Base-by-base conservation (phyloP, 2,329 filamentous ascomycete genomes). In the Harringtonia aguacate region DNA sequence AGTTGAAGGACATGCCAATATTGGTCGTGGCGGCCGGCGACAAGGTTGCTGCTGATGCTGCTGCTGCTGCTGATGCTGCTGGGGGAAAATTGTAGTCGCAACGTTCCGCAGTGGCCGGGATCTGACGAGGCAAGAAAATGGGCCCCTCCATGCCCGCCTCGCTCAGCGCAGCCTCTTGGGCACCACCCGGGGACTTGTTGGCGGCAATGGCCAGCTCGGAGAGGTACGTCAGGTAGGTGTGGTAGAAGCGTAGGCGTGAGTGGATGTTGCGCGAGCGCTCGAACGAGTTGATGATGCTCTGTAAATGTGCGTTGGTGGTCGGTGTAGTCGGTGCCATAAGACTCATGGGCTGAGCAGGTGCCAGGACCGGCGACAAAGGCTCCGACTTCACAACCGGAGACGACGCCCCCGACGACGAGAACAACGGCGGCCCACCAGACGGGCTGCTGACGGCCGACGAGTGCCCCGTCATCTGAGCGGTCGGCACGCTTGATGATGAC, bases 171-270 rank as follows among this genome's bases (percentile, higher is more conserved):
- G n/a, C n/a, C n/a, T n/a, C n/a, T n/a, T n/a, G n/a, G n/a, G n/a
- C n/a, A n/a, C n/a, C n/a, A n/a, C n/a, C n/a, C n/a, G n/a, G n/a
- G n/a, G n/a, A n/a, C 29, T n/a, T 21, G 27, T 12, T 14, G 31
- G 44, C 28, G 8, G 36, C 42, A 24, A 36, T 38, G 12, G 29
- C 39, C 31, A 47, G 40, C 18, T 43, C 43, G 4, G 44, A 39
- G 20, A 49, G 35, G 31, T 46, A 51, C 8, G 31, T 8, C 14
- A 49, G 41, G 36, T 51, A 49, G 4, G 39, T 33, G 20, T 34
- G 36, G 37, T 35, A 46, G 43, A 47, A 51, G 22, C 46, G 41
- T 22, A 46, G 34, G 34, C 36, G 29, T 2, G 41, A 34, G 43
- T 47, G 45, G 24, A 39, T 29, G 43, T 49, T 46, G 34, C 31